Percentiles rank a stretch among this genome's conserved stretches.
These are phyloP conservation scores for Passalora sequoiae DNA, from an alignment of 2,329 filamentous ascomycete genomes.

Conservation along the genomic window DNA sequence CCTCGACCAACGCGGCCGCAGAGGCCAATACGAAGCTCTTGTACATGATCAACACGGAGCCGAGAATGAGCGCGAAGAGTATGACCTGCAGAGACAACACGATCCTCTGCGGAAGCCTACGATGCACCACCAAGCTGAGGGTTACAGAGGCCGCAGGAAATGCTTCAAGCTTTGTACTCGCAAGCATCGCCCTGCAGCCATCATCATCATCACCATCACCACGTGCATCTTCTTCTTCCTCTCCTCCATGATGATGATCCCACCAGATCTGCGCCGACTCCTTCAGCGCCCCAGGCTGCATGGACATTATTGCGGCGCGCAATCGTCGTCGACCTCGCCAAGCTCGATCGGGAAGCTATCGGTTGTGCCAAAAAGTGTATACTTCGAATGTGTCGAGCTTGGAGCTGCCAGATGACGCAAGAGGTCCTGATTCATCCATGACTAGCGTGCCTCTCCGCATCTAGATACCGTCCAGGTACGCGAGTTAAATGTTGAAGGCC, in stretches of 20 bases:
- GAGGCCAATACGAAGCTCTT: conserved; percentile 27
- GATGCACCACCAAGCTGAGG: neutral
- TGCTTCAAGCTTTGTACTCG: conserved; percentile 3
- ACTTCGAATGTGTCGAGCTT: too few species aligned
- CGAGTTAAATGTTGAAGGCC: neutral
- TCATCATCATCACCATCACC: too few species aligned
- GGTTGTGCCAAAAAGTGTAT: neutral
- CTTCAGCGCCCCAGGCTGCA: neutral
- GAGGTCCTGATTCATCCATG: too few species aligned
- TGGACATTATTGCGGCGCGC: too few species aligned
- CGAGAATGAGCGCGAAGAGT: conserved; percentile 25
- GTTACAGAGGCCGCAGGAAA: neutral
- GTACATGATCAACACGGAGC: conserved; percentile 32
- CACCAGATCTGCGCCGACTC: neutral
- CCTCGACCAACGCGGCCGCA: conserved; percentile 20
- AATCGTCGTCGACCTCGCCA: too few species aligned
- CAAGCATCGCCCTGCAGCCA: conserved; percentile 1
- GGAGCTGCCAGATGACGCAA: too few species aligned
- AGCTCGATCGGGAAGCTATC: neutral
- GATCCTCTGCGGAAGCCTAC: neutral
- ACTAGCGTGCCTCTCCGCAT: too few species aligned
- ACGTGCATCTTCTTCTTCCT: neutral
- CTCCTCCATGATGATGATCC: neutral
- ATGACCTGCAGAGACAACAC: conserved; percentile 20
- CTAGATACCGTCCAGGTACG: conserved; percentile 1